Base-by-base conservation (phyloP, 1,139 yeast genomes). In the Suhomyces guaymorum region DNA sequence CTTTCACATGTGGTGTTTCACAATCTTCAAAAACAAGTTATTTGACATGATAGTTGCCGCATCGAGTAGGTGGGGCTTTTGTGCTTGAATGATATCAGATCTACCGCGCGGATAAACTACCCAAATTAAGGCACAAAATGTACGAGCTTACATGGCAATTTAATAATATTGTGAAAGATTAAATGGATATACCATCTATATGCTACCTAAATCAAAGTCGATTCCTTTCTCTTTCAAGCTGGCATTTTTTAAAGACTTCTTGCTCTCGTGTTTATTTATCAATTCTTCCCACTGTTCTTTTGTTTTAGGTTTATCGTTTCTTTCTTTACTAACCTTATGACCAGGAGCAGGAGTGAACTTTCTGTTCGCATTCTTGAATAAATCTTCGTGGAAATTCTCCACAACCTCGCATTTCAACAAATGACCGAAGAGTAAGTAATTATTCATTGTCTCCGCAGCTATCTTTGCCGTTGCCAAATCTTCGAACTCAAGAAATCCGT, bases 361-460 rank as follows among this genome's bases (percentile, higher is more conserved):
- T 33, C 55, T 61, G 53, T 68, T 73, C 15, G 82, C 68, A 29
- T 83, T 82, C 39, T 67, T 69, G 59, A 76, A 78, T 44, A 78
- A 56, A 33, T 73, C 71, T 31, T 48, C 47, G 68, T 63, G 51
- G 57, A 73, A 40, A 53, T 61, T 44, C 61, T 72, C 62, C 73
- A 72, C 45, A 70, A 67, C 55, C 70, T 75, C 52, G 78, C 94
- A 70, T 77, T 82, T 57, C 78, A 73, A 55, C 47, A 90, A 76
- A 59, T 90, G 97, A 9, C 95, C 95, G 64, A 86, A 82, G 38
- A 92, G 63, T 47, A 92, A 73, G 55, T 92, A 92, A 63, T 92
- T 92, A 65, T 92, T 82, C 98, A 92, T 92, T 33, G 97, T 81
- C 50, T 92, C 97, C 43, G 85, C 85, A 2, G 96, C 98, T 42